Base-by-base conservation (phyloP, 139 green algal genomes). In the Desmodesmus armatus region DNA sequence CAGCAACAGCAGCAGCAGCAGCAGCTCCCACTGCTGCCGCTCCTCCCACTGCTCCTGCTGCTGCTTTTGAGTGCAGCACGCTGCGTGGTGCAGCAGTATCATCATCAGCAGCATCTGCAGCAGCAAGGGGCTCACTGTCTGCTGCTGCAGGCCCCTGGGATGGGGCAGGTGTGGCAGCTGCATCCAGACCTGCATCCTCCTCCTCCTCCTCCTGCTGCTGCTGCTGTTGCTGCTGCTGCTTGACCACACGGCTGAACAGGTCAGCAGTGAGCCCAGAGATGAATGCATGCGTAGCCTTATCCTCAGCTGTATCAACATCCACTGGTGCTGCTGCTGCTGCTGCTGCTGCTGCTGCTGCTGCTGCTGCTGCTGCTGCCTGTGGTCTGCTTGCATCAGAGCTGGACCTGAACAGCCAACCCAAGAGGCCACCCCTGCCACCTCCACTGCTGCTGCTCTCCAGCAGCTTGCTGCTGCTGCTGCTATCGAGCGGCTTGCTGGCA, bases 211-310 rank as follows among this genome's bases (percentile, higher is more conserved):
- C 25, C 71, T 44, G 71, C n/a, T 44, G 40, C 44, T 65, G 70
- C 41, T 31, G 70, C 55, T 65, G 55, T 29, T 69, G 60, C 58
- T 66, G 58, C 23, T 66, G 58, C 60, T 39, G n/a, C 60, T 69
- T n/a, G 60, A 69, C 27, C n/a, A 69, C 60, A 39, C 21, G 35
- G n/a, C 37, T 29, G 3, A 69, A 13, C n/a, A 69, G 27, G n/a
- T 69, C 60, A 5, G n/a, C n/a, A n/a, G n/a, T n/a, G n/a, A n/a
- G n/a, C n/a, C n/a, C n/a, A n/a, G n/a, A n/a, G n/a, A n/a, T n/a
- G n/a, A n/a, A n/a, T n/a, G n/a, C n/a, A n/a, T n/a, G n/a, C n/a
- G n/a, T n/a, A 6, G 60, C 27, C n/a, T 69, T 69, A 69, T 69
- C 60, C 0, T 69, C n/a, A 69, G 1, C 60, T 29, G 35, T 7